Percentiles rank a stretch among this genome's conserved stretches.
Evolutionary conservation across 306 rosid species (phyloP).

Genomic region (Castanea crenata): DNA sequence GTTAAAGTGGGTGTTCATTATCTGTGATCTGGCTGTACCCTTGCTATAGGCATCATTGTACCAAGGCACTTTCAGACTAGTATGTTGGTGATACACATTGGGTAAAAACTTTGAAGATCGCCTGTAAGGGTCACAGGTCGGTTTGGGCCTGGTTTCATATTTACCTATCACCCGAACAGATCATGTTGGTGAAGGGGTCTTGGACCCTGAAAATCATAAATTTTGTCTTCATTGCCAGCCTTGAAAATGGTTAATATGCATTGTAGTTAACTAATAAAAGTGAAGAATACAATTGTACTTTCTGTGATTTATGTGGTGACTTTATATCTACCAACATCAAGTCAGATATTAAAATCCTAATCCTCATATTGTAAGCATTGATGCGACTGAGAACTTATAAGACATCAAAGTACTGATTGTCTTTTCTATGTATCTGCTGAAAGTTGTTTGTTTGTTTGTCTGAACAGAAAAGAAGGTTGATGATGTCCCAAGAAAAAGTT

Average conservation of each 20-base stretch:
- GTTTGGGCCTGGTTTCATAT: too few relatives aligned
- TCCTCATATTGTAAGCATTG: neutral
- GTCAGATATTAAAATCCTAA: neutral
- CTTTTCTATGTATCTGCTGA: constrained; percentile 6
- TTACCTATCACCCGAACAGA: too few relatives aligned
- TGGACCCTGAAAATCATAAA: too few relatives aligned
- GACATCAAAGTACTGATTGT: neutral
- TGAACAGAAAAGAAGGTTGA: constrained; percentile 78
- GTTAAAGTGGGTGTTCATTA: neutral
- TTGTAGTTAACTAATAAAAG: too few relatives aligned
- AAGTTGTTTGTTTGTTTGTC: constrained; percentile 10
- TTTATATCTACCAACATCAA: neutral
- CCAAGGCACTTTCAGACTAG: neutral
- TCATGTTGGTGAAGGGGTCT: too few relatives aligned
- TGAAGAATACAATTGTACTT: too few relatives aligned
- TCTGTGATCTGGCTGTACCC: too few relatives aligned
- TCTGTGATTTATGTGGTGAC: too few relatives aligned
- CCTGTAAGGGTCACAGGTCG: neutral
- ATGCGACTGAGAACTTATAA: neutral
- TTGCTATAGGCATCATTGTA: too few relatives aligned
- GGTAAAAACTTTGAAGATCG: neutral
- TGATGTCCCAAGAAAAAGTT: constrained; percentile 58
- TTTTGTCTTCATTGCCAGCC: too few relatives aligned
- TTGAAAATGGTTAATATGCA: too few relatives aligned
- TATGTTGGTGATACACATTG: neutral